Evolutionary conservation across 2,329 filamentous ascomycete species (phyloP).

Genomic region (Scortechinia acanthostroma): DNA sequence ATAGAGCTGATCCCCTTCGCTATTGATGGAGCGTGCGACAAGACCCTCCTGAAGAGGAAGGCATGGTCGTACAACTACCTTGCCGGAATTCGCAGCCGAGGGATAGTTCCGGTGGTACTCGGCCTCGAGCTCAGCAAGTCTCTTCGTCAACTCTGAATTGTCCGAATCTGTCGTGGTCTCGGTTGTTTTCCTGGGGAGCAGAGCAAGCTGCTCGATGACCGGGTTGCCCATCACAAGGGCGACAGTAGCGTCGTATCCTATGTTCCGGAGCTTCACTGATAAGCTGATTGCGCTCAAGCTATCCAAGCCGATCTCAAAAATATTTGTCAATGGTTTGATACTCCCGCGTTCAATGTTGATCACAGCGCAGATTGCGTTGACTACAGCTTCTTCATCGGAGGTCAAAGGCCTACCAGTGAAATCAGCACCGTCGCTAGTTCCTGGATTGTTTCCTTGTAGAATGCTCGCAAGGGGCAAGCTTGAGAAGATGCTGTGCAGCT

Average conservation of each 20-base stretch:
- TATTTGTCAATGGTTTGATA: background rate
- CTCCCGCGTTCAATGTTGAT: background rate
- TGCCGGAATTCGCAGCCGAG: constrained; percentile 5
- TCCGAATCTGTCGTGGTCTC: background rate
- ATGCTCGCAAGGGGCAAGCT: background rate
- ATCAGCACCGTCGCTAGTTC: background rate
- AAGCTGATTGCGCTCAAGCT: constrained; percentile 24
- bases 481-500: background rate
- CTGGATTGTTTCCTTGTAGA: background rate
- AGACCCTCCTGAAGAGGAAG: constrained; percentile 11
- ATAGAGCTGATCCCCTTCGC: constrained; percentile 15
- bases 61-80: constrained; percentile 8
- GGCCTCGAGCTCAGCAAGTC: constrained; percentile 8
- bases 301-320: constrained; percentile 26
- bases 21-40: constrained; percentile 23
- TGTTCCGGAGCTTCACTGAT: constrained; percentile 18
- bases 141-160: background rate
- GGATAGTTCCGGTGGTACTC: constrained; percentile 9
- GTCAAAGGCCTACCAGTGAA: background rate
- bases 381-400: background rate
- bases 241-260: constrained; percentile 20
- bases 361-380: background rate
- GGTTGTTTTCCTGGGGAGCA: constrained; percentile 8
- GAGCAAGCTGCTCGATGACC: constrained; percentile 19
- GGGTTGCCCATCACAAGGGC: constrained; percentile 22